phyloP scores from a whole-genome alignment of 225 moss, liverwort and hornwort species.

The Rhytidiadelphus loreus region DNA sequence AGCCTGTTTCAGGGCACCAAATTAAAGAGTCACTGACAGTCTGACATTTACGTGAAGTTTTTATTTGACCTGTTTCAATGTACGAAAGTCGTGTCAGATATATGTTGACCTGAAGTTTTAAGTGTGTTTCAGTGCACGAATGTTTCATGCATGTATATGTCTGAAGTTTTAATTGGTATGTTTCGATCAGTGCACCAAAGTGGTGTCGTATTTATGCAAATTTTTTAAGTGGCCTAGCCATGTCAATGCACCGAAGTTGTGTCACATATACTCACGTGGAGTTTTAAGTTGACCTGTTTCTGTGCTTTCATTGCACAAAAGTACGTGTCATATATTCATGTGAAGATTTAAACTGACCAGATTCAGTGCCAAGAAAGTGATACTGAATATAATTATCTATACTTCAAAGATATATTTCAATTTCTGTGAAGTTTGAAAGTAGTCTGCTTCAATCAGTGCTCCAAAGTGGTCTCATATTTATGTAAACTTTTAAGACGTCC shows the following conservation, averaged over 20 bases:
- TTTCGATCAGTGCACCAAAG: background rate
- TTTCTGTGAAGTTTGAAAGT: background rate
- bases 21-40: background rate
- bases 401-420: background rate
- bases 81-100: no score
- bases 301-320: background rate
- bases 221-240: background rate
- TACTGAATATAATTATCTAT: background rate
- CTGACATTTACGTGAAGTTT: background rate
- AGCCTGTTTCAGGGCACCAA: background rate
- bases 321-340: background rate
- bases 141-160: background rate
- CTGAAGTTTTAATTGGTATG: background rate
- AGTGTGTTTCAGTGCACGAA: background rate
- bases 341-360: background rate
- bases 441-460: background rate
- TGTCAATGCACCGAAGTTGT: background rate
- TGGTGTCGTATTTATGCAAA: background rate
- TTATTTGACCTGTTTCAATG: background rate
- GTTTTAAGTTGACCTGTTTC: background rate
- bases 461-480: background rate
- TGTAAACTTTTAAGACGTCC: background rate
- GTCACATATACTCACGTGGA: background rate
- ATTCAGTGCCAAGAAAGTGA: background rate
- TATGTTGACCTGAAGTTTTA: background rate